Evolutionary conservation across 2,329 filamentous ascomycete species (phyloP).

Genomic region (Pseudogymnoascus sp.): DNA sequence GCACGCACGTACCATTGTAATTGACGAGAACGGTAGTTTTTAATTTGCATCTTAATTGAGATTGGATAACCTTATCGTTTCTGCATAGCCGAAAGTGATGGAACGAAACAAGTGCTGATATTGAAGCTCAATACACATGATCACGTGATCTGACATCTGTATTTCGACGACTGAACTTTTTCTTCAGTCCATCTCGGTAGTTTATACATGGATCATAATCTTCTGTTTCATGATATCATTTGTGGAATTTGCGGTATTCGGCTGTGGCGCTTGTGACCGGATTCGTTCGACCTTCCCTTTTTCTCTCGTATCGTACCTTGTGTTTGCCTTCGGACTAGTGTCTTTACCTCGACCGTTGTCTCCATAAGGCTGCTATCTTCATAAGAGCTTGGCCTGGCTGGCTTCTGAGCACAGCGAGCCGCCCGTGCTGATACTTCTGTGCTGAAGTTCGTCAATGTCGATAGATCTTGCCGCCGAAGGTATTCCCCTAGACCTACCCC

Average conservation of each 20-base stretch:
- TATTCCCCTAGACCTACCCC: background rate
- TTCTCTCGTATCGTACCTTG: background rate
- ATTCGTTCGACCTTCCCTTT: background rate
- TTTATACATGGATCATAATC: background rate
- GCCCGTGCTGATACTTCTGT: background rate
- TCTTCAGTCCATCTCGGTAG: background rate
- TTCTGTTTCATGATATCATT: background rate
- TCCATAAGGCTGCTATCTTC: background rate
- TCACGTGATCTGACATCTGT: background rate
- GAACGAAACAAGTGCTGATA: background rate
- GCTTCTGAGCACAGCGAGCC: background rate
- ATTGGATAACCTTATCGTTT: conserved; percentile 8
- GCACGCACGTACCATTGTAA: background rate
- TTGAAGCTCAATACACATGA: background rate
- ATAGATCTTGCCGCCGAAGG: background rate
- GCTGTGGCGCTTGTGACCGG: background rate
- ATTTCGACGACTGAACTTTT: background rate
- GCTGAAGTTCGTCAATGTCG: background rate
- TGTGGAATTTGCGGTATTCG: background rate
- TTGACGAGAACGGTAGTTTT: background rate
- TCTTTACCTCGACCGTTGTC: background rate
- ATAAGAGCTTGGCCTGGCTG: background rate
- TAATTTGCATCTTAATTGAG: conserved; percentile 2
- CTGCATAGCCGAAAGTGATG: background rate
- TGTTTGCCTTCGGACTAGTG: background rate